Evolutionary conservation across 202 grass and related monocot genomes (phyloP), one percentile per base, ranked within the genome.

Genomic region (Panicum hallii): DNA sequence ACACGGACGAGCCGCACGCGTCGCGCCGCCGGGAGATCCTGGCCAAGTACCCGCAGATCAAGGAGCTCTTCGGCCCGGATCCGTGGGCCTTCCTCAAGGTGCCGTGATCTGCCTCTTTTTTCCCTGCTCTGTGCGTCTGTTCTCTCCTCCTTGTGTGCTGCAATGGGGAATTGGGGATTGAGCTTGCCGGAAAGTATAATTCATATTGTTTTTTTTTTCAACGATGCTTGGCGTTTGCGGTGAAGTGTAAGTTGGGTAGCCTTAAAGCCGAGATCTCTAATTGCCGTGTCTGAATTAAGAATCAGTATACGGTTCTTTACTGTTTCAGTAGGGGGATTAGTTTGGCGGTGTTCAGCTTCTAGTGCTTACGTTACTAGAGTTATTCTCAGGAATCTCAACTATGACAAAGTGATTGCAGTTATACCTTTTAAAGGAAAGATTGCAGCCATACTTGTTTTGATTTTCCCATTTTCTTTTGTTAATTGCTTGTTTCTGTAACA

Each of bases 1-100:
- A 99, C 90, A 99, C 93, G 10, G 96, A 96, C 93, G 96, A 99
- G 79, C 96, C 96, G 17, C 96, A 99, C 86, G 93, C 96, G 45
- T 92, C 96, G 58, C 93, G 93, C 68, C 89, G 93, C 56, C 75
- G 91, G 64, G 89, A 96, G 88, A 99, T 99, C 93, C 96, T 99
- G 44, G 55, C 93, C 34, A 91, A 80, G 76, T 78, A 99, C 86
- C 96, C 96, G 40, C 93, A 99, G 82, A 99, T 99, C 91, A 92
- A 95, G 67, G 93, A 94, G 79, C 96, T 99, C 78, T 99, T 99
- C 76, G 96, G 96, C 75, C 91, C 96, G 63, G 96, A 99, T 54
- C 96, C 90, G 66, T 87, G 30, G 84, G 96, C 96, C 8, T 83
- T 94, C 32, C 70, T 94, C 80, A 99, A 99, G 96, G 96, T 98